Evolutionary conservation across 1,284 basidiomycete species (phyloP), one percentile per base, ranked within the genome.

Genomic region (Rhodotorula mucilaginosa): DNA sequence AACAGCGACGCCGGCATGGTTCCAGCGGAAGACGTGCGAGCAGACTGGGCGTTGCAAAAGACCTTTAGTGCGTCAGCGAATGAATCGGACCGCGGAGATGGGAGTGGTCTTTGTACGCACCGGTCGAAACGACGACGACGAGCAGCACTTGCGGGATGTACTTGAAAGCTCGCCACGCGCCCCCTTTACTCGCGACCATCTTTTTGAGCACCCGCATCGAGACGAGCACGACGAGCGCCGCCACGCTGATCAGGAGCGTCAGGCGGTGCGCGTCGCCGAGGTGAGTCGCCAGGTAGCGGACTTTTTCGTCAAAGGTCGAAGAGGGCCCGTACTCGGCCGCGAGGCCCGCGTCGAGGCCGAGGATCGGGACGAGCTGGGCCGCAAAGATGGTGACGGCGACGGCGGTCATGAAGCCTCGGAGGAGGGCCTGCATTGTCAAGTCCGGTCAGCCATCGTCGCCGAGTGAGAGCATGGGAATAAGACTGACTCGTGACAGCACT

Each of bases 391-490:
- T 83, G 51, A 81, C 39, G 29, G 70, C 78, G 57, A 93, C 86
- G 23, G 90, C 91, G 6, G 88, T 88, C 64, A 93, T 88, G 81
- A 97, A 97, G 10, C 94, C 94, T 52, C 92, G 86, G 52, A 97
- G 85, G 83, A 84, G 79, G 8, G 94, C 92, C 69, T 92, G 87
- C 74, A 90, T 92, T 23, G 31, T 13, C 8, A n/a, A 34, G 56
- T 62, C 15, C 29, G 58, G 13, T 1, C 3, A 5, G 23, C 5
- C 2, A 16, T 19, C 46, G 51, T 23, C 3, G 26, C 26, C 26
- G 8, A 34, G 21, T 44, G 16, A n/a, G 12, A 10, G 46, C 6
- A 52, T 26, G 26, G 12, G 3, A 49, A 31, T 18, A 31, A 19
- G 34, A 12, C 63, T 21, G n/a, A 69, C 73, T 8, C 72, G 63